Conservation (phyloP, 345 rosid species). For the Brassica incana region DNA sequence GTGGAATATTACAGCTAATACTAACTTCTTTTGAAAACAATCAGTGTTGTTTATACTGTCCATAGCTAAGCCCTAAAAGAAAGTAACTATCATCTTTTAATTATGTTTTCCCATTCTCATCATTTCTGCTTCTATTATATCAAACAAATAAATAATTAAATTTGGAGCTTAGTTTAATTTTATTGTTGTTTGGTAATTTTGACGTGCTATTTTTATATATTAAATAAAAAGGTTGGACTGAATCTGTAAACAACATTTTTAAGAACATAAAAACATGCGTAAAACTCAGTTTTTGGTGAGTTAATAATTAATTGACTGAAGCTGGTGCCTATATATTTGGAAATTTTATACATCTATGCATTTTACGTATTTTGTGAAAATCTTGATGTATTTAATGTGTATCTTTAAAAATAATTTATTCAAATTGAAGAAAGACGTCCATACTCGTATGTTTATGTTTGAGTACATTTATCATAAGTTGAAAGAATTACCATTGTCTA, state of each 20-base stretch:
- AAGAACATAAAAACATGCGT: background rate
- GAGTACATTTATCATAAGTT: background rate
- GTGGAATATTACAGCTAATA: background rate
- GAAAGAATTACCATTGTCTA: background rate
- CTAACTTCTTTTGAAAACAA: background rate
- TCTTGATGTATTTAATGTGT: background rate
- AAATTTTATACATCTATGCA: background rate
- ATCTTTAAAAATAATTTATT: background rate
- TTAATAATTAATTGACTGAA: background rate
- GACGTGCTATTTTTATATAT: background rate
- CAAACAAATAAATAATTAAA: background rate
- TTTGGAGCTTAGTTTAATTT: background rate
- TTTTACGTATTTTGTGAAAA: constrained; percentile 8
- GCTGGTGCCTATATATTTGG: background rate
- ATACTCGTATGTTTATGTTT: background rate
- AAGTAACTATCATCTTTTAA: background rate
- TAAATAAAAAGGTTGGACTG: background rate
- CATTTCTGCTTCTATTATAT: background rate
- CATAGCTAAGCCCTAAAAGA: background rate
- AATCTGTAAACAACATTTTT: background rate
- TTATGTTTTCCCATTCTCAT: background rate
- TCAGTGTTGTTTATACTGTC: background rate
- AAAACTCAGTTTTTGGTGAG: background rate
- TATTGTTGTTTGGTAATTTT: background rate
- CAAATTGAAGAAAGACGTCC: constrained; percentile 4